These are phyloP conservation scores for Cryptosporidium xiaoi DNA, from an alignment of 169 alveolate species.

Conservation along the genomic window DNA sequence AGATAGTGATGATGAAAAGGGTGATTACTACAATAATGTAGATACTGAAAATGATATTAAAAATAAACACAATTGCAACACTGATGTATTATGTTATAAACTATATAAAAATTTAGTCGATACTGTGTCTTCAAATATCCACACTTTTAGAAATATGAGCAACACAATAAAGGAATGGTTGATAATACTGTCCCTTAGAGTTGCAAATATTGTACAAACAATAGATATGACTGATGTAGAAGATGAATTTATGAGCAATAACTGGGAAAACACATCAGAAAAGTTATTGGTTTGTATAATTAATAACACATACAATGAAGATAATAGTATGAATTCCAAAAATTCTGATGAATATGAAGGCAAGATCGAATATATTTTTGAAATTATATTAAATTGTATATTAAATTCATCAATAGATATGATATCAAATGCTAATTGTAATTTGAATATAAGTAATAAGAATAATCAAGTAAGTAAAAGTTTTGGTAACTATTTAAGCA, in stretches of 20 bases:
- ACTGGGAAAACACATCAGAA: slow-evolving; percentile 47
- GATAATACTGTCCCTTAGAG: slow-evolving; percentile 37
- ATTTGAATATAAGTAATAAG: neutral
- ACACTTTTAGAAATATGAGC: neutral
- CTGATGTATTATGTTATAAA: neutral
- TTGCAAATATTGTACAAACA: slow-evolving; percentile 10
- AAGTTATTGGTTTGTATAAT: slow-evolving; percentile 3
- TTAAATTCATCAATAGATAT: slow-evolving; percentile 30
- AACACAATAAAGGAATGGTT: slow-evolving; percentile 27
- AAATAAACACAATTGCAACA: neutral
- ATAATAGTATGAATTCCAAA: neutral
- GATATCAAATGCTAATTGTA: slow-evolving; percentile 12
- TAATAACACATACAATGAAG: neutral
- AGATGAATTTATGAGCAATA: slow-evolving; percentile 13
- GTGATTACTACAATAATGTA: slow-evolving; percentile 3
- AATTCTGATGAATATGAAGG: neutral
- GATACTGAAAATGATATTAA: neutral
- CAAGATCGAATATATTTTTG: neutral
- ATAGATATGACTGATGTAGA: neutral
- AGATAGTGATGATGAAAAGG: neutral
- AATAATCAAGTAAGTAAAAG: neutral
- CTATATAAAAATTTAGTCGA: neutral
- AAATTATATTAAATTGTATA: slow-evolving; percentile 14
- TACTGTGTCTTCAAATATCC: neutral
- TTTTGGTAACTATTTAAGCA: slow-evolving; percentile 5